Base-by-base conservation (phyloP, 148 eudicot species). In the Linanthus parryae region DNA sequence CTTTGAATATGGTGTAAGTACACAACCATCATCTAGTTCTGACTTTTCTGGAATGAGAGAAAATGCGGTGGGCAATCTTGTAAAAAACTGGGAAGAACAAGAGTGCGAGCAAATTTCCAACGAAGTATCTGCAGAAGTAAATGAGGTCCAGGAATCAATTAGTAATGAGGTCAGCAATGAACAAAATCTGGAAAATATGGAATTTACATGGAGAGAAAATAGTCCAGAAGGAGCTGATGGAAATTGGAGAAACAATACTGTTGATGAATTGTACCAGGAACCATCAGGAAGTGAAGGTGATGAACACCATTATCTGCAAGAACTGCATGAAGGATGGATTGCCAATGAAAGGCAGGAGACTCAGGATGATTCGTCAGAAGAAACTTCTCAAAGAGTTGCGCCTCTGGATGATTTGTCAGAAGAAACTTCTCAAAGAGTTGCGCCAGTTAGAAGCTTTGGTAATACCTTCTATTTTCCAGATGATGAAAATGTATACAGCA, bases 401-500 rank as follows among this genome's bases (percentile, higher is more conserved):
- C n/a, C n/a, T n/a, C n/a, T n/a, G n/a, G n/a, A n/a, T n/a, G n/a
- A n/a, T n/a, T n/a, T n/a, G n/a, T n/a, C n/a, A n/a, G n/a, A n/a
- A n/a, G n/a, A n/a, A n/a, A n/a, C n/a, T 54, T 61, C 54, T 37
- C 37, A 70, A 41, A 63, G 71, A 41, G 71, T 60, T 17, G 47
- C 71, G 26, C 63, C 76, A 34, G 52, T 70, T 48, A 71, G 63
- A 63, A 78, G 95, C 59, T 54, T 54, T 68, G 77, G n/a, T n/a
- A n/a, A 67, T 57, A 8, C 70, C 10, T 59, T 56, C 59, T 69
- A 84, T 44, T 65, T 74, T 41, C 75, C 90, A 24, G 94, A 81
- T 44, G 90, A 79, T 52, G 87, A 83, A 52, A 78, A 70, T 72
- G 80, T 56, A 19, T 46, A 80, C 42, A 69, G 54, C 64, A 48